These are phyloP conservation scores for Penicillium sp. DNA, from an alignment of 2,329 filamentous ascomycete species.

Conservation along the genomic window DNA sequence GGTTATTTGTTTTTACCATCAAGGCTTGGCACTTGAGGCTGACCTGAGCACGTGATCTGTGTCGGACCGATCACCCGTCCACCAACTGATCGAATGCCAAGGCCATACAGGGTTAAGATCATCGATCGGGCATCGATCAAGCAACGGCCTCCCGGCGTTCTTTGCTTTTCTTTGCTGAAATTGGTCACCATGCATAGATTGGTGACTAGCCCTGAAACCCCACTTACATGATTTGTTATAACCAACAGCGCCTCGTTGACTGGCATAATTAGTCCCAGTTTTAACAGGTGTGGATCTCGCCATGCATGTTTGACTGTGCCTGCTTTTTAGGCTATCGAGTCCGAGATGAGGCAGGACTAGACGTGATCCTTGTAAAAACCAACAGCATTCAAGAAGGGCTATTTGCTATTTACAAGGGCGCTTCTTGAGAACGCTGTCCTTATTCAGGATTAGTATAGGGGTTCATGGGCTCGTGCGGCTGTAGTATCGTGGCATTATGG, in stretches of 20 bases:
- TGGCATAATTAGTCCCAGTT: neutral
- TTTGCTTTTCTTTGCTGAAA: neutral
- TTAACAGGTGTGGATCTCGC: neutral
- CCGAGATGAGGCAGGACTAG: neutral
- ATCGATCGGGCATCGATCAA: neutral
- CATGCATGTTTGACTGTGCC: conserved; percentile 1
- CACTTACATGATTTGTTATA: conserved; percentile 15
- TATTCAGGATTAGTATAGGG: neutral
- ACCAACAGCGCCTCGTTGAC: neutral
- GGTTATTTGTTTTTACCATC: conserved; percentile 25
- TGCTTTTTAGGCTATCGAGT: neutral
- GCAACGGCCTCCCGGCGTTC: neutral
- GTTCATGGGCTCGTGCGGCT: neutral
- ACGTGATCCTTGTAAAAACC: neutral
- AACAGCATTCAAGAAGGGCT: neutral
- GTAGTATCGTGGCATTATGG: neutral
- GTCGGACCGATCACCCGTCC: neutral
- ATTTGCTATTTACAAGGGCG: neutral
- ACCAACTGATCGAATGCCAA: neutral
- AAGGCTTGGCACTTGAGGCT: neutral
- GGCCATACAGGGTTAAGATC: neutral
- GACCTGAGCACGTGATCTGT: neutral
- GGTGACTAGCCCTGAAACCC: neutral
- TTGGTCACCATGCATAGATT: neutral
- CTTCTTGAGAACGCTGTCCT: neutral